Base-by-base conservation (phyloP, 163 green algal species). In the Volvox carteri region DNA sequence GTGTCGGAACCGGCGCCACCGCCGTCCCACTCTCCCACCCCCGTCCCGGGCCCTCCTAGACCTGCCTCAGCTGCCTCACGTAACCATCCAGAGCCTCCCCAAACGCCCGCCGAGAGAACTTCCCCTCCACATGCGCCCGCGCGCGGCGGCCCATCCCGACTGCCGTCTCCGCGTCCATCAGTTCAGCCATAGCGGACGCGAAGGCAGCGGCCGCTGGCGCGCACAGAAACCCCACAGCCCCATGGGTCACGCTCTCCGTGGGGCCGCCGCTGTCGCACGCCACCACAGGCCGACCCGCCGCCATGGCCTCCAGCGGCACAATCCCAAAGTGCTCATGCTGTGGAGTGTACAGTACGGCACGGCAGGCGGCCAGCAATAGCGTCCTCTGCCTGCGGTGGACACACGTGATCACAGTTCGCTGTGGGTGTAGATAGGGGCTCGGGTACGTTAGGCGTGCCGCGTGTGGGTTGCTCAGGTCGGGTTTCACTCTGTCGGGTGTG, bases 271-370 rank as follows among this genome's bases (percentile, higher is more conserved):
- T 98, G 90, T 96, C 94, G 87, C 94, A 97, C 3, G 97, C 97
- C 46, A 99, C 92, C 12, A 99, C 98, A 2, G 97, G 96, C n/a
- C 94, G 91, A 0, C 89, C 90, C 19, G 95, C 92, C 16, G 96
- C 96, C 97, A 99, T 99, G 16, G 98, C 97, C 88, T 99, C 98
- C 46, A 99, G 83, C 7, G 98, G 98, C 67, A 99, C 97, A 79
- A 99, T 99, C 54, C 98, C 98, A 94, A 99, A 99, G 94, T 99
- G 98, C 93, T 99, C 98, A 65, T 97, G 90, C 86, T 96, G 78
- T 0, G 97, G 96, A 0, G 98, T 99, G 94, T 99, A 99, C 0
- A 99, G 39, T 28, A 99, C 95, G 9, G 90, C 95, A 35, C 93
- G 37, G 90, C 91, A 98, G 93, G 44, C 91, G 28, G 85, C 85